These are phyloP conservation scores for Xylariaceae sp. DNA, from an alignment of 2,329 filamentous ascomycete species.

Conservation along the genomic window DNA sequence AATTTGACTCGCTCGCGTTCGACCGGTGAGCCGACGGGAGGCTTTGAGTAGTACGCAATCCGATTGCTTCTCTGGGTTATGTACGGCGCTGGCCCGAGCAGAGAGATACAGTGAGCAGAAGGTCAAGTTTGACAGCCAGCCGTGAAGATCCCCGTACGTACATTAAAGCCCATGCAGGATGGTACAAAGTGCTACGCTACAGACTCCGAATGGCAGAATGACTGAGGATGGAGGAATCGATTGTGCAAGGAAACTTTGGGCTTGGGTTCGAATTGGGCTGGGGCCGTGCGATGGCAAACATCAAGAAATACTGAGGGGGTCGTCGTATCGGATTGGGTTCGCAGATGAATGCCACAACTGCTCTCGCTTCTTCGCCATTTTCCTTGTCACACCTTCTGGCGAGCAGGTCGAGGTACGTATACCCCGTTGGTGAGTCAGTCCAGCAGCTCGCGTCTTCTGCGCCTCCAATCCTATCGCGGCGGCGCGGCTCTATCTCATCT, in stretches of 20 bases:
- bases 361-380: slow-evolving; percentile 1
- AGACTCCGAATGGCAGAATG: background rate
- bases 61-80: slow-evolving; percentile 7
- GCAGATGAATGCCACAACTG: slow-evolving; percentile 1
- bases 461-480: background rate
- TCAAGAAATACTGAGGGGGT: slow-evolving; percentile 6
- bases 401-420: background rate
- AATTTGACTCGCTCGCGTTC: slow-evolving; percentile 14
- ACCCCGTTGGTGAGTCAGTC: background rate
- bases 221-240: slow-evolving; percentile 3
- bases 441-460: background rate
- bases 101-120: background rate
- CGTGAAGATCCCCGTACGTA: slow-evolving; percentile 13
- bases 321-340: background rate
- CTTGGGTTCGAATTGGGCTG: slow-evolving; percentile 9
- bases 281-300: slow-evolving; percentile 14
- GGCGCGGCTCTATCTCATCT: slow-evolving; percentile 1
- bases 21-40: slow-evolving; percentile 16
- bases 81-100: slow-evolving; percentile 1
- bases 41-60: slow-evolving; percentile 15
- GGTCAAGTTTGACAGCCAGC: slow-evolving; percentile 6
- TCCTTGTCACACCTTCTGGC: background rate
- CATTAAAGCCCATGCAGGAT: slow-evolving; percentile 15
- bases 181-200: slow-evolving; percentile 9
- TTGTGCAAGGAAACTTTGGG: slow-evolving; percentile 2